These are phyloP conservation scores for Dictyostelium capitatum DNA, from an alignment of 78 protist species.

Conservation along the genomic window DNA sequence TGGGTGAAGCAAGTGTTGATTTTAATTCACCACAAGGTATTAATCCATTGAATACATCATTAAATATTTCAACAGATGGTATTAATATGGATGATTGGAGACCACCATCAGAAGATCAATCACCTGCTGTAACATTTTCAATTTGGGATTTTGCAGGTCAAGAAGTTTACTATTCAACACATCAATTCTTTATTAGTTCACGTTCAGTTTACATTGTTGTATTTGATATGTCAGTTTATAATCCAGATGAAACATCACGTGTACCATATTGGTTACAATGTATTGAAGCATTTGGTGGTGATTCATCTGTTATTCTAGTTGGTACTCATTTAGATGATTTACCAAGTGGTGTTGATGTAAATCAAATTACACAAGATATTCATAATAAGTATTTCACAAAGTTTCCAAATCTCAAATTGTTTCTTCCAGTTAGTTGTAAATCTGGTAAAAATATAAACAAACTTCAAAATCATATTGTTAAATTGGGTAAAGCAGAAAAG, in stretches of 20 bases:
- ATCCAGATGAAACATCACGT: slow-evolving; percentile 43
- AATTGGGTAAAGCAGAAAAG: slow-evolving; percentile 57
- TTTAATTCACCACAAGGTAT: neutral
- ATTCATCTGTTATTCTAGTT: slow-evolving; percentile 65
- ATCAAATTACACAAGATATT: slow-evolving; percentile 29
- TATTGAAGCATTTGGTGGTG: slow-evolving; percentile 68
- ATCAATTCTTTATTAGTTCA: slow-evolving; percentile 75
- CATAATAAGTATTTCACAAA: slow-evolving; percentile 36
- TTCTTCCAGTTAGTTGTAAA: slow-evolving; percentile 62
- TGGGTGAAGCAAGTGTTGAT: neutral
- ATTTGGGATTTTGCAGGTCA: slow-evolving; percentile 85
- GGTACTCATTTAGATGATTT: slow-evolving; percentile 85
- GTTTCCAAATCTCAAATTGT: slow-evolving; percentile 50
- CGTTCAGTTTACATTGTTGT: slow-evolving; percentile 78
- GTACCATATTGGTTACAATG: slow-evolving; percentile 83
- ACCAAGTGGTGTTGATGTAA: slow-evolving; percentile 26
- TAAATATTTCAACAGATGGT: slow-evolving; percentile 76
- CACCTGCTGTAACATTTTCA: slow-evolving; percentile 48
- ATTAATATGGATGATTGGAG: slow-evolving; percentile 82
- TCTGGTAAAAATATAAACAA: slow-evolving; percentile 65
- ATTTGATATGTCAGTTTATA: slow-evolving; percentile 63
- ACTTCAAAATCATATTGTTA: slow-evolving; percentile 48
- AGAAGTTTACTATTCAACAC: slow-evolving; percentile 70
- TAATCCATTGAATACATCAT: slow-evolving; percentile 60
- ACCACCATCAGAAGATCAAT: slow-evolving; percentile 47